Evolutionary conservation across 2,329 filamentous ascomycete species (phyloP).

Genomic region (Sporothrix pallida): DNA sequence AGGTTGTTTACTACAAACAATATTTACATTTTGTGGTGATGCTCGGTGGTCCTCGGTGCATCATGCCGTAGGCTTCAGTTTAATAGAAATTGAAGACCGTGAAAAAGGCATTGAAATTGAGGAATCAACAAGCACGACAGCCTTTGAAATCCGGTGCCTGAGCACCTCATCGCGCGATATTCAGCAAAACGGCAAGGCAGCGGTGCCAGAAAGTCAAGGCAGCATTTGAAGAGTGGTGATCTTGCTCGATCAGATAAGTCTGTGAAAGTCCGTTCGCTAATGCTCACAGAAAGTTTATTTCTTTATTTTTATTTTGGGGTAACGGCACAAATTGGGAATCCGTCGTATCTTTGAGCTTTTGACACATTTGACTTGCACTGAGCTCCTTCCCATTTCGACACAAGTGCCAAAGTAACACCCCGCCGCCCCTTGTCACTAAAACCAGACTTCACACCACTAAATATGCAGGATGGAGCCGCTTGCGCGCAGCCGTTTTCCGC

Average conservation of each 20-base stretch:
- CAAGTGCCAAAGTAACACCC: background rate
- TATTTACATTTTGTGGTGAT: background rate
- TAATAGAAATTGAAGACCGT: background rate
- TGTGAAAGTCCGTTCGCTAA: background rate
- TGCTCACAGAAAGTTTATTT: background rate
- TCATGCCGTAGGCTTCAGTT: slow-evolving; percentile 6
- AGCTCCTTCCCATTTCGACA: slow-evolving; percentile 31
- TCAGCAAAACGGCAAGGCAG: slow-evolving; percentile 10
- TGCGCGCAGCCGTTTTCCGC: background rate
- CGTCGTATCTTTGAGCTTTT: background rate
- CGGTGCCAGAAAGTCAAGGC: slow-evolving; percentile 14
- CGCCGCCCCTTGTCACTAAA: slow-evolving; percentile 12
- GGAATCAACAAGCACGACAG: slow-evolving; percentile 11
- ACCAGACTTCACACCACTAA: background rate
- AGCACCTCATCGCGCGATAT: slow-evolving; percentile 7
- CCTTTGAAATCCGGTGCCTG: background rate
- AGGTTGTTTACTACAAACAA: background rate
- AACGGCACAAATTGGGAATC: too few relatives aligned
- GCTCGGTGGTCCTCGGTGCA: background rate
- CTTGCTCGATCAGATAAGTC: slow-evolving; percentile 12
- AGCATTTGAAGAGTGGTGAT: background rate
- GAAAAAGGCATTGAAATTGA: background rate
- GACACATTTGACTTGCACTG: background rate
- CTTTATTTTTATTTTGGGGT: background rate
- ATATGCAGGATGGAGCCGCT: background rate